Conservation (phyloP, 108 stramenopile genomes). For the Skeletonema menzelii region DNA sequence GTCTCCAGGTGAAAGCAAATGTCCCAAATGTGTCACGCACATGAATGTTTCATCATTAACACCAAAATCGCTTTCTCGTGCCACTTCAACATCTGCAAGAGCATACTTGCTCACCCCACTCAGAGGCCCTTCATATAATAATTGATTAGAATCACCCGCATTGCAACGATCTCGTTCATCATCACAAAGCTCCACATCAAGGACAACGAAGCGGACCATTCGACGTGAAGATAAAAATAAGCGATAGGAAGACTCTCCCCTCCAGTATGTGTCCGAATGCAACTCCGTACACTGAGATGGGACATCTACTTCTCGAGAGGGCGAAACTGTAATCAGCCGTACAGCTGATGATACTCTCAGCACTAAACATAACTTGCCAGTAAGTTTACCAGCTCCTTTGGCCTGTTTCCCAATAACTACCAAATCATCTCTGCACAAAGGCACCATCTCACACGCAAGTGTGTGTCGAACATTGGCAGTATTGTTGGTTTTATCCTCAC, state of each 20-base stretch:
- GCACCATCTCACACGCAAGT: constrained; percentile 93
- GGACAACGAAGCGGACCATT: constrained; percentile 85
- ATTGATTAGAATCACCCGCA: constrained; percentile 8
- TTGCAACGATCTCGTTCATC: constrained; percentile 20
- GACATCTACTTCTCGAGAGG: constrained; percentile 48
- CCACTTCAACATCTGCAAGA: constrained; percentile 94
- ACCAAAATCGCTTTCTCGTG: constrained; percentile 91
- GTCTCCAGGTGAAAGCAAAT: constrained; percentile 93
- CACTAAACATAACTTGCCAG: constrained; percentile 75
- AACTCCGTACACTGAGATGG: constrained; percentile 44
- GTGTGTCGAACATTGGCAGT: constrained; percentile 94
- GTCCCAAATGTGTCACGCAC: constrained; percentile 93
- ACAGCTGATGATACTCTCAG: constrained; percentile 65
- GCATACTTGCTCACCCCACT: constrained; percentile 59
- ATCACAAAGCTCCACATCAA: constrained; percentile 86
- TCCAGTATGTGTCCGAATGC: constrained; percentile 72
- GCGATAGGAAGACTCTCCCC: constrained; percentile 62
- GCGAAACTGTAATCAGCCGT: constrained; percentile 75
- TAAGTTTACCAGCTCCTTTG: constrained; percentile 70
- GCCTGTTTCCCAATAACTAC: constrained; percentile 78
- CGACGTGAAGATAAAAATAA: constrained; percentile 71
- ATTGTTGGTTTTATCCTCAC: constrained; percentile 90
- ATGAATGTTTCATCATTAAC: constrained; percentile 83
- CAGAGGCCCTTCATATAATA: constrained; percentile 42
- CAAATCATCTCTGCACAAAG: constrained; percentile 95